Evolutionary conservation across 148 eudicot genomes (phyloP), one percentile per base, ranked within the genome.

Genomic region (Heliamphora exappendiculata): DNA sequence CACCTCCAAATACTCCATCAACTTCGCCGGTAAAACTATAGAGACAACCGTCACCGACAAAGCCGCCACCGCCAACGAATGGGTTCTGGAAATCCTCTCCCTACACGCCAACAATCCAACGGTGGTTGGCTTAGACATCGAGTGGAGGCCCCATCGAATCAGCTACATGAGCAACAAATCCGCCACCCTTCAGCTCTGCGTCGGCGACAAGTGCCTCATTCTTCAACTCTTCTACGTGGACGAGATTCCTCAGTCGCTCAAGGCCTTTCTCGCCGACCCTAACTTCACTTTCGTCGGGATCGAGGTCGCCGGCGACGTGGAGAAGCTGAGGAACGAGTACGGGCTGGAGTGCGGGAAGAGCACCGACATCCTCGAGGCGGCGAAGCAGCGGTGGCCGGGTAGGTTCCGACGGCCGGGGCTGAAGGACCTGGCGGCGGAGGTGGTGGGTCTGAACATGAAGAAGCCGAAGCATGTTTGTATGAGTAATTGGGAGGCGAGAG

Each of bases 41-140:
- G n/a, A n/a, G n/a, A n/a, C n/a, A n/a, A n/a, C n/a, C n/a, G n/a
- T n/a, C n/a, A n/a, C n/a, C n/a, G n/a, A n/a, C n/a, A n/a, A n/a
- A n/a, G n/a, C n/a, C n/a, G n/a, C n/a, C n/a, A n/a, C n/a, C n/a
- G n/a, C n/a, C n/a, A n/a, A n/a, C n/a, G n/a, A n/a, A n/a, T n/a
- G n/a, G n/a, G n/a, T n/a, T n/a, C n/a, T n/a, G n/a, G n/a, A n/a
- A n/a, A n/a, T n/a, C n/a, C n/a, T n/a, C n/a, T n/a, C n/a, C n/a
- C n/a, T n/a, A n/a, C n/a, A n/a, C n/a, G n/a, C n/a, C n/a, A n/a
- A n/a, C n/a, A n/a, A n/a, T n/a, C n/a, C n/a, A n/a, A n/a, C n/a
- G n/a, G 14, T 78, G 24, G 63, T 78, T 53, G 81, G 81, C 26
- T 31, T 78, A 63, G 81, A 78, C 63, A 5, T 72, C 31, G 76